phyloP scores from a whole-genome alignment of 352 stramenopile species.

The Phytophthora sojae region DNA sequence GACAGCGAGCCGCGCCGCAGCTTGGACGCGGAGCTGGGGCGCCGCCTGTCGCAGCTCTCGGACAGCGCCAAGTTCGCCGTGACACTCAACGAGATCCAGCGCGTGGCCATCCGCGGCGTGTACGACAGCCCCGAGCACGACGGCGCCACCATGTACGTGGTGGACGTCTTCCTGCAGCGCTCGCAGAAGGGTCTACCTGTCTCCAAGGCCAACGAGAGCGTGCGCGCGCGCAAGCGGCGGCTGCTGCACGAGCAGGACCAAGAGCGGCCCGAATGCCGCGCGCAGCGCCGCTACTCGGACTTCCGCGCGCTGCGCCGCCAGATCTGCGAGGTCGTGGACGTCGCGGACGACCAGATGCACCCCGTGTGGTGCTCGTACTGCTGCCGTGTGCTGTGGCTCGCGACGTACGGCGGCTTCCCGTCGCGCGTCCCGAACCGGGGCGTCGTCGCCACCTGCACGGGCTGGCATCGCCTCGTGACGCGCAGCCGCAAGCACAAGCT shows the following conservation, averaged over 20 bases:
- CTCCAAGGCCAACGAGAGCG: conserved; percentile 24
- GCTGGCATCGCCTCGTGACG: conserved; percentile 24
- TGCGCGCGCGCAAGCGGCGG: conserved; percentile 22
- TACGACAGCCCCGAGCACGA: conserved; percentile 47
- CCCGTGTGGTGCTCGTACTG: conserved; percentile 68
- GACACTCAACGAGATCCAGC: conserved; percentile 68
- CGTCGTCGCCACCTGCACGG: conserved; percentile 28
- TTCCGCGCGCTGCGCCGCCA: conserved; percentile 52
- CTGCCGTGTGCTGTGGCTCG: conserved; percentile 52
- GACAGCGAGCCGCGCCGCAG: conserved; percentile 19
- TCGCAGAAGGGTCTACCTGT: conserved; percentile 59
- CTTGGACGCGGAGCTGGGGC: conserved; percentile 27
- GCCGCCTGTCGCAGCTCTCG: conserved; percentile 58
- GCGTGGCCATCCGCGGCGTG: conserved; percentile 47
- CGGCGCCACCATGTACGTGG: conserved; percentile 58
- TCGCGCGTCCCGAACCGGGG: conserved; percentile 47
- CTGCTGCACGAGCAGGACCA: conserved; percentile 28
- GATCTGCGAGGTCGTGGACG: conserved; percentile 38
- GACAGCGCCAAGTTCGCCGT: conserved; percentile 55
- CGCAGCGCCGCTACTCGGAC: conserved; percentile 64
- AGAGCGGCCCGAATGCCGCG: conserved; percentile 42
- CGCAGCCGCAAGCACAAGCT: conserved; percentile 40
- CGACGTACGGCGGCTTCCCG: conserved; percentile 52
- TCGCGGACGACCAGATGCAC: conserved; percentile 43
- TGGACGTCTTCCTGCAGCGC: conserved; percentile 54